A percentile compares a stretch with the other conserved stretches of the same genome.
phyloP scores from a whole-genome alignment of 2,329 filamentous ascomycete species.

The Fusarium buharicum region DNA sequence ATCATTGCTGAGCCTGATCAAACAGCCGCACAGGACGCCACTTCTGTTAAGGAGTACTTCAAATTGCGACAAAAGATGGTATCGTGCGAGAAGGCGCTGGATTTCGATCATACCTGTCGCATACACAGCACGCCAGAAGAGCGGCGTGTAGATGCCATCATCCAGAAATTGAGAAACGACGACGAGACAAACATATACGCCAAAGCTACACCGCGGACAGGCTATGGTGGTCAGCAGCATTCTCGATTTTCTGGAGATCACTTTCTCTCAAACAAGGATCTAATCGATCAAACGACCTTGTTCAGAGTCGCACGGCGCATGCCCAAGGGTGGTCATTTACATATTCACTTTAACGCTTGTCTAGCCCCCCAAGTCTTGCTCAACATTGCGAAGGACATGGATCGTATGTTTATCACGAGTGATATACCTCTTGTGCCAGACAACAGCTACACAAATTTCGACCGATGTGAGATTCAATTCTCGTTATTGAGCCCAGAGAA shows the following conservation, averaged over 20 bases:
- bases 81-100: slow-evolving; percentile 50
- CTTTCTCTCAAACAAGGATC: slow-evolving; percentile 65
- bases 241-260: slow-evolving; percentile 63
- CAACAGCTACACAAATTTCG: slow-evolving; percentile 57
- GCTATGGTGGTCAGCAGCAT: slow-evolving; percentile 58
- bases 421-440: slow-evolving; percentile 56
- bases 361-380: slow-evolving; percentile 70
- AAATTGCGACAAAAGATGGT: slow-evolving; percentile 46
- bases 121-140: slow-evolving; percentile 50
- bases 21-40: slow-evolving; percentile 7
- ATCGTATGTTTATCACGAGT: slow-evolving; percentile 77
- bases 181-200: slow-evolving; percentile 55
- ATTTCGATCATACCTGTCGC: slow-evolving; percentile 55
- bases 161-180: slow-evolving; percentile 51
- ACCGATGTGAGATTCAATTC: slow-evolving; percentile 70
- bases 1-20: slow-evolving; percentile 2
- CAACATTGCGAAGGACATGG: slow-evolving; percentile 62
- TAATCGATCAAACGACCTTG: slow-evolving; percentile 66
- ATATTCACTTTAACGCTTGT: slow-evolving; percentile 83
- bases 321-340: slow-evolving; percentile 78
- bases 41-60: slow-evolving; percentile 46
- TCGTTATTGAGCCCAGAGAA: slow-evolving; percentile 57
- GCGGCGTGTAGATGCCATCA: slow-evolving; percentile 51
- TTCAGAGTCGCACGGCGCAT: slow-evolving; percentile 66
- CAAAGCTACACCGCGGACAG: slow-evolving; percentile 46